A percentile compares a stretch with the other conserved stretches of the same genome.
phyloP scores from a whole-genome alignment of 306 rosid species.

The Sicyos edulis region DNA sequence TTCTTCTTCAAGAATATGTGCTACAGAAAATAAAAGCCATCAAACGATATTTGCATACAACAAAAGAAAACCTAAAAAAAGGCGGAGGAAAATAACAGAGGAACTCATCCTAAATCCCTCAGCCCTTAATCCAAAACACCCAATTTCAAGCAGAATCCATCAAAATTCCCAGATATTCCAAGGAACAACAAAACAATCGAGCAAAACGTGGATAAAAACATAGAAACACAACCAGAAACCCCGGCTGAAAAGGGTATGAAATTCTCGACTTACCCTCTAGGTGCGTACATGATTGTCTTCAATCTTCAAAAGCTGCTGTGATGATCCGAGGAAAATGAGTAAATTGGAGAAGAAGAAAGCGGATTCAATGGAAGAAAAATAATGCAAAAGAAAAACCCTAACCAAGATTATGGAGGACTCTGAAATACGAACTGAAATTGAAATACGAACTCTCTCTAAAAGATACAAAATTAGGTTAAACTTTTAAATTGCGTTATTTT shows the following conservation, averaged over 20 bases:
- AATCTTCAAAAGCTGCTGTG: slow-evolving; percentile 6
- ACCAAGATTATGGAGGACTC: background rate
- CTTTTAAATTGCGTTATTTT: background rate
- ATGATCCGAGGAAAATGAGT: background rate
- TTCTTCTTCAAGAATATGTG: background rate
- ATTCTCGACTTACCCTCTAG: slow-evolving; percentile 15
- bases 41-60: background rate
- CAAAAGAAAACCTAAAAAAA: background rate
- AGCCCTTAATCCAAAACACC: background rate
- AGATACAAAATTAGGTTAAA: background rate
- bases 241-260: background rate
- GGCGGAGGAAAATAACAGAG: background rate
- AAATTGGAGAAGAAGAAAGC: background rate
- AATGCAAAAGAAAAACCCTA: background rate
- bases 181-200: background rate
- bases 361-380: background rate
- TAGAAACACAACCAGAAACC: background rate
- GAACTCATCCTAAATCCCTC: background rate
- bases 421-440: slow-evolving; percentile 1
- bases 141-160: background rate
- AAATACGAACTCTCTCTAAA: background rate
- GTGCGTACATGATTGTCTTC: slow-evolving; percentile 29
- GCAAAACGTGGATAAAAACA: background rate
- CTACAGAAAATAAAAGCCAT: background rate
- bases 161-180: background rate